Percentiles rank a stretch among this genome's conserved stretches.
Conservation (phyloP, 176 grass and related monocot genomes). For the Bothriochloa decipiens region DNA sequence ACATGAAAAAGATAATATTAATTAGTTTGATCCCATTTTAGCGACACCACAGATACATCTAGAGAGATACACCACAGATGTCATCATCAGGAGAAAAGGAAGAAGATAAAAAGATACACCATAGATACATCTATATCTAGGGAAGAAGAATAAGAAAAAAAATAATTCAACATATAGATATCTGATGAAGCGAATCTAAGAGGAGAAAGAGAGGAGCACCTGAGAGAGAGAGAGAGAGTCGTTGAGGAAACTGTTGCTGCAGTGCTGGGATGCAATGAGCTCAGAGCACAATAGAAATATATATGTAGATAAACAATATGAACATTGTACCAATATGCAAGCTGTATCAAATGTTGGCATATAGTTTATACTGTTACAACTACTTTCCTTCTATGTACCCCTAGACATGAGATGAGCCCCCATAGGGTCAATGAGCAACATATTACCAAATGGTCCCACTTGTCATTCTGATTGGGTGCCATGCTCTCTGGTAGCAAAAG, state of each 20-base stretch:
- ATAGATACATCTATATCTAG: background rate
- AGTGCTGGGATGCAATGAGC: background rate
- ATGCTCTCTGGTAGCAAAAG: no score
- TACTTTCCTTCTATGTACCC: no score
- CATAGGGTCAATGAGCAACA: background rate
- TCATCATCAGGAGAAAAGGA: background rate
- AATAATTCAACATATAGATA: background rate
- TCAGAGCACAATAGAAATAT: background rate
- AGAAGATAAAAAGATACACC: background rate
- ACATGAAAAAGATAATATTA: background rate
- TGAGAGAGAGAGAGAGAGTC: background rate
- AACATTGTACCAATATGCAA: background rate
- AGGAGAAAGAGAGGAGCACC: background rate
- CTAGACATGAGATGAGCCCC: no score
- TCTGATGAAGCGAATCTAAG: background rate
- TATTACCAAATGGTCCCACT: background rate
- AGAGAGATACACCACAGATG: background rate
- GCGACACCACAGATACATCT: background rate
- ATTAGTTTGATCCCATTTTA: background rate
- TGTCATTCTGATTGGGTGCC: background rate
- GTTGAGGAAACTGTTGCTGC: background rate
- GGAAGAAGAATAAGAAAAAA: background rate
- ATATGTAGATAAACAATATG: background rate
- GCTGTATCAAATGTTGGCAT: background rate
- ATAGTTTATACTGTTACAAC: background rate